phyloP scores from a whole-genome alignment of 805 yeast genomes.

The Starmera pachycereana region DNA sequence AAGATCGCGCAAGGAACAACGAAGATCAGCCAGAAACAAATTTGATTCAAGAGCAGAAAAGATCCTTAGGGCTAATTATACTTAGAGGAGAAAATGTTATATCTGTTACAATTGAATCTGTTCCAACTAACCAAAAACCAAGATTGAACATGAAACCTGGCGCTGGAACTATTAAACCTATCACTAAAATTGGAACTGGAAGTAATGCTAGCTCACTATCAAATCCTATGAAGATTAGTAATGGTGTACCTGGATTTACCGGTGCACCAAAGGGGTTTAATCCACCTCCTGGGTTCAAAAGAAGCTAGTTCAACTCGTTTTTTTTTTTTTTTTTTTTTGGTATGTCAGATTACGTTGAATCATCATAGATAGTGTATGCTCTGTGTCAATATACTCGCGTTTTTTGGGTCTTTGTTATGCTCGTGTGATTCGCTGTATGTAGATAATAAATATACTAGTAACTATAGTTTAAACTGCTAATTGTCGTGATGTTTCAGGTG shows the following conservation, averaged over 20 bases:
- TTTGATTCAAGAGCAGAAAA: constrained; percentile 47
- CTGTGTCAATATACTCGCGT: too few relatives aligned
- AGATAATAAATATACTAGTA: too few relatives aligned
- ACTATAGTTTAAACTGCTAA: too few relatives aligned
- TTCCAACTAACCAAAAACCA: constrained; percentile 19
- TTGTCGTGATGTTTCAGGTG: too few relatives aligned
- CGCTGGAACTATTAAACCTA: constrained; percentile 22
- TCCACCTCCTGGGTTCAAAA: constrained; percentile 37
- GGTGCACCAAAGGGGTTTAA: constrained; percentile 32
- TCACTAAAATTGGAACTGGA: constrained; percentile 3
- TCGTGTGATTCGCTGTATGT: too few relatives aligned
- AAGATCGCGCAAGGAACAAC: constrained; percentile 24
- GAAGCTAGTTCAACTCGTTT: constrained; percentile 2
- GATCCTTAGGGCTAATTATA: constrained; percentile 72
- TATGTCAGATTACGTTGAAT: too few relatives aligned
- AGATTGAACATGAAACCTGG: constrained; percentile 17
- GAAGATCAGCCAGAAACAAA: constrained; percentile 24
- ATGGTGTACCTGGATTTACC: constrained; percentile 19
- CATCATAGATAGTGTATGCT: too few relatives aligned
- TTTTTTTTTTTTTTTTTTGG: too few relatives aligned
- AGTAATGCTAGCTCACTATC: constrained; percentile 1
- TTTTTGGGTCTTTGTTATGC: too few relatives aligned
- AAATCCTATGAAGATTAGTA: constrained; percentile 14
- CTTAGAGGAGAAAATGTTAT: constrained; percentile 84
- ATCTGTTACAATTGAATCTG: constrained; percentile 28